Conservation (phyloP, 495 filamentous ascomycete genomes). For the Polyplosphaeria fusca region DNA sequence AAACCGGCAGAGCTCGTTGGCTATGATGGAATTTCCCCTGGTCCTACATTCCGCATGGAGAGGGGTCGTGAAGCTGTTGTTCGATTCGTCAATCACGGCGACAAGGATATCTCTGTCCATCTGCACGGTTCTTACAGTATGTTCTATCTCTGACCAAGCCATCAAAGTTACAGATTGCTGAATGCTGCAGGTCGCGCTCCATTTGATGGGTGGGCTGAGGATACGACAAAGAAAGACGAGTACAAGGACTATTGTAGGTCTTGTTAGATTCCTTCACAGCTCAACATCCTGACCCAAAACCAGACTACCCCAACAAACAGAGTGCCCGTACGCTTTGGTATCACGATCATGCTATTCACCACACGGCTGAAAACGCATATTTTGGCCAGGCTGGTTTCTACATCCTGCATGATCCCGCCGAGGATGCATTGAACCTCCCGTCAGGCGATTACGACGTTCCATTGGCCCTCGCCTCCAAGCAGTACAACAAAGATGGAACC, state of each 20-base stretch:
- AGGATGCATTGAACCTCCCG: constrained; percentile 48
- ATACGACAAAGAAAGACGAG: constrained; percentile 47
- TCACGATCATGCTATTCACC: constrained; percentile 51
- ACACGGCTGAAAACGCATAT: constrained; percentile 53
- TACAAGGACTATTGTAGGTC: constrained; percentile 55
- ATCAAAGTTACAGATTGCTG: no score
- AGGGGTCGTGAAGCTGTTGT: constrained; percentile 50
- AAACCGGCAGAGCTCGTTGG: constrained; percentile 48
- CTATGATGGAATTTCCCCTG: constrained; percentile 54
- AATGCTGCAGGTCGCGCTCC: constrained; percentile 29
- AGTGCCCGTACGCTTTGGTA: constrained; percentile 55
- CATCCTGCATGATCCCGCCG: constrained; percentile 45
- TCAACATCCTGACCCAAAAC: not conserved
- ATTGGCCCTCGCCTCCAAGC: constrained; percentile 49
- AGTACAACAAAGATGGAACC: constrained; percentile 48
- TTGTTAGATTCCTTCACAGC: not conserved
- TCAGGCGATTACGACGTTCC: constrained; percentile 52
- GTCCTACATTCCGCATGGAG: constrained; percentile 49
- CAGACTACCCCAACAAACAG: constrained; percentile 54
- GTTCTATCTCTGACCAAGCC: no score
- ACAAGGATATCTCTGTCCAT: constrained; percentile 46
- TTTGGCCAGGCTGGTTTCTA: constrained; percentile 54
- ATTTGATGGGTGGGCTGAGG: constrained; percentile 58
- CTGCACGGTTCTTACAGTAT: constrained; percentile 52
- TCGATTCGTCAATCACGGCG: constrained; percentile 51